Percentiles rank a stretch among this genome's conserved stretches.
Evolutionary conservation across 208 protist genomes (phyloP).

Genomic region (Angomonas ambiguus): DNA sequence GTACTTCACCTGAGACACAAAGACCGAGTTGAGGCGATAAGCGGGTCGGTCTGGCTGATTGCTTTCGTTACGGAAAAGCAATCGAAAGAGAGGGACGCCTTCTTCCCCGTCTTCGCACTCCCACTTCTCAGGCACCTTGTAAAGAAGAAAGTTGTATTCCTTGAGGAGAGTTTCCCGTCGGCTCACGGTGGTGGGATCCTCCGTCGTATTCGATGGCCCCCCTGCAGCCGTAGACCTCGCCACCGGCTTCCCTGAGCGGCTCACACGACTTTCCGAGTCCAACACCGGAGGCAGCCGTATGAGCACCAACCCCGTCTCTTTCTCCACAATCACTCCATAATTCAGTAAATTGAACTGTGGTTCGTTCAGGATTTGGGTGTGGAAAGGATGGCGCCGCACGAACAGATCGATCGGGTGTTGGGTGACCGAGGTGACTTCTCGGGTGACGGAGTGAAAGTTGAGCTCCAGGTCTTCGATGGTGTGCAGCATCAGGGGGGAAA

Average conservation of each 20-base stretch:
- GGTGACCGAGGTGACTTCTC: conserved; percentile 43
- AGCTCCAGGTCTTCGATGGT: conserved; percentile 48
- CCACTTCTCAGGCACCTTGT: conserved; percentile 32
- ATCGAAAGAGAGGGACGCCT: conserved; percentile 50
- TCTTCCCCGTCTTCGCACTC: conserved; percentile 4
- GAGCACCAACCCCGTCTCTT: conserved; percentile 55
- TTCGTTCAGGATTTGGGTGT: conserved; percentile 46
- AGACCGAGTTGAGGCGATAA: conserved; percentile 72
- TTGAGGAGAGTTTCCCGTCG: conserved; percentile 37
- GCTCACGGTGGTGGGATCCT: conserved; percentile 38
- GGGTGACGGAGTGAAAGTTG: conserved; percentile 61
- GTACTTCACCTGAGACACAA: conserved; percentile 60
- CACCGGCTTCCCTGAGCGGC: background rate
- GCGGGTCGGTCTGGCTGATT: conserved; percentile 43
- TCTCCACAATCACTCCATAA: conserved; percentile 78
- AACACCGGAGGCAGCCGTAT: conserved; percentile 32
- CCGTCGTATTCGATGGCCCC: conserved; percentile 47
- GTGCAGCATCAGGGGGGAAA: conserved; percentile 22
- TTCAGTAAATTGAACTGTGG: conserved; percentile 81
- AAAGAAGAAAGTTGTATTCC: conserved; percentile 80
- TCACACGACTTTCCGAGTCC: background rate
- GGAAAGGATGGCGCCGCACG: conserved; percentile 51
- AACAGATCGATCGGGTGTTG: conserved; percentile 48
- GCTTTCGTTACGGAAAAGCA: conserved; percentile 81
- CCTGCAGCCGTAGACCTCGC: conserved; percentile 40